Base-by-base conservation (phyloP, 73 alveolate genomes). In the Paramecium biaurelia region DNA sequence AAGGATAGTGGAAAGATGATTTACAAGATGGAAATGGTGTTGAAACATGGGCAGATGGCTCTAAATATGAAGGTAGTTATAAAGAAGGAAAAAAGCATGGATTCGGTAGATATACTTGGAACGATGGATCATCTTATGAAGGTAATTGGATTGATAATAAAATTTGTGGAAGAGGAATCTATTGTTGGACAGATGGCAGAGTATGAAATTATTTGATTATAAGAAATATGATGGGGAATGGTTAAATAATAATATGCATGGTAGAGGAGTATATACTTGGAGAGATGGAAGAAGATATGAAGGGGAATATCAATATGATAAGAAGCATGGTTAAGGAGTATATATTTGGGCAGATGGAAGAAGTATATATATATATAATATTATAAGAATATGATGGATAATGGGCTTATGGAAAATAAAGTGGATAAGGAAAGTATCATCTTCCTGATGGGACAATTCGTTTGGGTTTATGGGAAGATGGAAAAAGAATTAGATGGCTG, bases 211-310 rank as follows among this genome's bases (percentile, higher is more conserved):
- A n/a, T 8, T 14, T 18, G 1, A 23, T 26, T 24, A 21, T 43
- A 41, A 20, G 74, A 70, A 43, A 89, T 89, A 63, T 70, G 70
- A 70, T 56, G 95, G 95, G 14, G 92, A 92, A 37, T 92, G 95
- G 92, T 56, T 92, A 53, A 92, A 92, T 79, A 85, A 85, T 24
- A 92, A 79, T 23, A 94, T 97, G 96, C 98, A 97, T 45, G 99
- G 99, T 9, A 85, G 92, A 86, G 99, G 99, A 10, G 92, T 94
- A 47, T 98, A 95, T 82, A 86, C 95, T 30, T 98, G 99, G 99
- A 97, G 94, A 57, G 99, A 98, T 95, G 99, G 99, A 20, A 95
- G 99, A 68, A 95, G 93, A 79, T 98, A 97, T 95, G 97, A 95
- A 82, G 99, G 99, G 9, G 98, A 97, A 89, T 98, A 97, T 93